Conservation (phyloP, 106 monocot genomes). For the Xerophyta viscosa region DNA sequence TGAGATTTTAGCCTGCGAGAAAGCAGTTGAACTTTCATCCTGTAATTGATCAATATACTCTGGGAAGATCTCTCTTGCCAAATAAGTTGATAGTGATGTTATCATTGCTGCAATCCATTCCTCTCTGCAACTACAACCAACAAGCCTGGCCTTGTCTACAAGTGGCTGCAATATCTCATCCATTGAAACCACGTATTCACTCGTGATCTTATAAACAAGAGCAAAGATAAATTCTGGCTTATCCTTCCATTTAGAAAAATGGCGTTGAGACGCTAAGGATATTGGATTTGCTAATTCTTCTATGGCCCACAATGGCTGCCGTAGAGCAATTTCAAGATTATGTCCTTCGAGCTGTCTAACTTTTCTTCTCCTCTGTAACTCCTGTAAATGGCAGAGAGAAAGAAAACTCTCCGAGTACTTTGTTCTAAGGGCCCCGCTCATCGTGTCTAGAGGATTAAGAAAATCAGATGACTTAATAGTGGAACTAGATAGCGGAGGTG, state of each 20-base stretch:
- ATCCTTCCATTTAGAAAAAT: slow-evolving; percentile 85
- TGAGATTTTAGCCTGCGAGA: slow-evolving; percentile 27
- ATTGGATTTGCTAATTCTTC: slow-evolving; percentile 90
- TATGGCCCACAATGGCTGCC: slow-evolving; percentile 86
- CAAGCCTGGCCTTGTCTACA: slow-evolving; percentile 79
- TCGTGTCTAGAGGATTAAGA: slow-evolving; percentile 68
- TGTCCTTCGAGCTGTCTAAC: slow-evolving; percentile 57
- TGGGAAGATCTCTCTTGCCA: slow-evolving; percentile 81
- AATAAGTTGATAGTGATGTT: slow-evolving; percentile 50
- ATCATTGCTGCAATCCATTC: slow-evolving; percentile 91
- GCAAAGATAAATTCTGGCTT: slow-evolving; percentile 94
- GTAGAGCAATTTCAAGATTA: slow-evolving; percentile 39
- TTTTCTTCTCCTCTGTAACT: slow-evolving; percentile 79
- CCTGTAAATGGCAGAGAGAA: slow-evolving; percentile 80
- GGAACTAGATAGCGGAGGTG: slow-evolving; percentile 55
- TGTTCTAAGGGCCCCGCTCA: slow-evolving; percentile 54
- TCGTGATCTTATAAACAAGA: slow-evolving; percentile 69
- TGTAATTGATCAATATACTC: slow-evolving; percentile 47
- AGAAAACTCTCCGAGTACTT: slow-evolving; percentile 76
- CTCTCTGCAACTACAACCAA: slow-evolving; percentile 90
- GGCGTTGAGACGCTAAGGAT: slow-evolving; percentile 39
- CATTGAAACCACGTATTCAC: slow-evolving; percentile 83
- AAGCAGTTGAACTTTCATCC: slow-evolving; percentile 16
- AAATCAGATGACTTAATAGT: slow-evolving; percentile 22
- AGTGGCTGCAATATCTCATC: slow-evolving; percentile 92